Evolutionary conservation across 2,329 filamentous ascomycete genomes (phyloP).

Genomic region (Bipolaris oryzae): DNA sequence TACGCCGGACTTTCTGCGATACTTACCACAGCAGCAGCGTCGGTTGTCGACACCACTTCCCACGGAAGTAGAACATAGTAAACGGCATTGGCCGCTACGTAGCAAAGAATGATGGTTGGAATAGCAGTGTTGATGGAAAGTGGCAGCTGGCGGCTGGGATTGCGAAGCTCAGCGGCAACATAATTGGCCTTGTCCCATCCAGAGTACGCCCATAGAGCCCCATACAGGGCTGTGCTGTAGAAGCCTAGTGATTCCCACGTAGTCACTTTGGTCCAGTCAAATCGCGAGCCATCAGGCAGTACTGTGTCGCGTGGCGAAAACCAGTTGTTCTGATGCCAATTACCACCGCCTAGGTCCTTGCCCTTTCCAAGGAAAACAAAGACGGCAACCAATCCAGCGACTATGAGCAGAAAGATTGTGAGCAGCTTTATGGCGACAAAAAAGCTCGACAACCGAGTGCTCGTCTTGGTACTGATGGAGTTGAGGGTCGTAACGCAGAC

Average conservation of each 20-base stretch:
- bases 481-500: constrained; percentile 50
- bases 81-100: constrained; percentile 64
- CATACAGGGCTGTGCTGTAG: constrained; percentile 63
- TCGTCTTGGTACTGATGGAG: constrained; percentile 53
- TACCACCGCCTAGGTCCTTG: constrained; percentile 40
- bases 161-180: constrained; percentile 44
- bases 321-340: constrained; percentile 45
- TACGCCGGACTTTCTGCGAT: not conserved
- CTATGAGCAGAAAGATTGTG: constrained; percentile 43
- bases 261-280: constrained; percentile 50
- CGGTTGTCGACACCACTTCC: constrained; percentile 63
- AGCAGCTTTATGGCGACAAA: constrained; percentile 48
- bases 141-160: constrained; percentile 56
- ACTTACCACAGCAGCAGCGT: constrained; percentile 67
- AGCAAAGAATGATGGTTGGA: constrained; percentile 65
- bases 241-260: constrained; percentile 66
- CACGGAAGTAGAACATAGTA: constrained; percentile 69
- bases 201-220: constrained; percentile 43
- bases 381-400: constrained; percentile 44
- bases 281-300: constrained; percentile 35
- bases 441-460: constrained; percentile 47
- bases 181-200: constrained; percentile 51
- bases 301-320: constrained; percentile 38
- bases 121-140: constrained; percentile 67
- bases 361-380: constrained; percentile 34